Evolutionary conservation across 495 filamentous ascomycete genomes (phyloP), one percentile per base, ranked within the genome.

Genomic region (Parmelia sp.): DNA sequence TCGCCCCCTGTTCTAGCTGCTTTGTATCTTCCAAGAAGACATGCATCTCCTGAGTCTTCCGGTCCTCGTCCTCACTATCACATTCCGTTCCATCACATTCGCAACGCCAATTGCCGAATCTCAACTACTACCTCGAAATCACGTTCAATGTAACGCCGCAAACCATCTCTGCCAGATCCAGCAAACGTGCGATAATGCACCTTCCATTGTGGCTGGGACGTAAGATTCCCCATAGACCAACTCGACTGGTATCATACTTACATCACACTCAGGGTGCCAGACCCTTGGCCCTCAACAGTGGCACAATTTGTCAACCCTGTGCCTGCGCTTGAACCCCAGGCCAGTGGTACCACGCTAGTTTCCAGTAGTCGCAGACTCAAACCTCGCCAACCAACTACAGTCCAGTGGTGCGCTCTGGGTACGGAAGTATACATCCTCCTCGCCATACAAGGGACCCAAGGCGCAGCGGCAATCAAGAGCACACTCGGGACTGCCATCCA

Each of bases 201-300:
- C 51, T 5, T 55, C 51, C 17, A 55, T 55, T 23, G 51, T 55
- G 8, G 51, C 51, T 10, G 51, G 51, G 33, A 55, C 51, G 51
- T 55, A 33, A 55, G 29, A n/a, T 29, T 21, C 27, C 49, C 51
- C 7, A 3, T 19, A 21, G 0, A 33, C 21, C 47, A 27, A 33
- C 29, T 10, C 1, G 6, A 35, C 7, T 29, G 8, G 10, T 17
- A 12, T 33, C 29, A 19, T n/a, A 55, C 51, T 55, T 5, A 55
- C 7, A 55, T 2, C 17, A 17, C 51, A n/a, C 29, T 3, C 51
- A 55, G 51, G 3, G 29, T 55, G 29, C 51, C 51, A 35, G 15
- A 55, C 8, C 51, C 51, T n/a, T 55, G 29, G 51, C 51, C 51
- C 7, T 33, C 51, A 5, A 8, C 51, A 0, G 8, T 55, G 3